These are phyloP conservation scores for Knoxdaviesia proteae DNA, from an alignment of 2,329 filamentous ascomycete species.

Conservation along the genomic window DNA sequence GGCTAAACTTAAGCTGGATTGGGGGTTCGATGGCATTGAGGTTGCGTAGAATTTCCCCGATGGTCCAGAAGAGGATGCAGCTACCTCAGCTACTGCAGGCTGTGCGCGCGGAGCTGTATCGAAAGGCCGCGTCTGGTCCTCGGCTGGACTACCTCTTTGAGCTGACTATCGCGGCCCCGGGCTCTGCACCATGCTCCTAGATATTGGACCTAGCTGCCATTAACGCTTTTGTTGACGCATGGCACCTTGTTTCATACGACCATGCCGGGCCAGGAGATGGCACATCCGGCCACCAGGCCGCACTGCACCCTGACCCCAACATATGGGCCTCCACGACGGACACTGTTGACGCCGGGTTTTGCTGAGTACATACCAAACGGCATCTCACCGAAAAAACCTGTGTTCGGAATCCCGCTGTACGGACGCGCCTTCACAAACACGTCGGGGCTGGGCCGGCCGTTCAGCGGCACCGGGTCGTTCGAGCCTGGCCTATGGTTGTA, in stretches of 20 bases:
- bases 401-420: constrained; percentile 60
- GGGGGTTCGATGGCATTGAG: constrained; percentile 35
- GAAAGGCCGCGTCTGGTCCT: too few relatives aligned
- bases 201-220: constrained; percentile 30
- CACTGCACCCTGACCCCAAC: constrained; percentile 29
- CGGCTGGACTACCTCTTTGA: constrained; percentile 25
- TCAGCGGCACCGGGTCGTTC: constrained; percentile 30
- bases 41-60: constrained; percentile 35
- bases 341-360: constrained; percentile 31
- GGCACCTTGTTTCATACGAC: constrained; percentile 49
- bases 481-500: constrained; percentile 53
- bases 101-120: too few relatives aligned
- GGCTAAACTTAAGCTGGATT: constrained; percentile 48
- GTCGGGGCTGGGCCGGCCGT: constrained; percentile 41
- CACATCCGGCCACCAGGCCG: constrained; percentile 45
- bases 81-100: too few relatives aligned
- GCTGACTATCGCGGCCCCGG: constrained; percentile 28
- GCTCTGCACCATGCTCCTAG: constrained; percentile 25
- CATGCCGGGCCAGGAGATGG: constrained; percentile 48
- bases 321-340: constrained; percentile 51
- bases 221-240: constrained; percentile 35
- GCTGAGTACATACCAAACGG: constrained; percentile 22
- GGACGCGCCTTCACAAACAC: constrained; percentile 56
- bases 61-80: constrained; percentile 15
- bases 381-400: constrained; percentile 42